Evolutionary conservation across 2,329 filamentous ascomycete species (phyloP).

Genomic region (Atkinsonella texensis): DNA sequence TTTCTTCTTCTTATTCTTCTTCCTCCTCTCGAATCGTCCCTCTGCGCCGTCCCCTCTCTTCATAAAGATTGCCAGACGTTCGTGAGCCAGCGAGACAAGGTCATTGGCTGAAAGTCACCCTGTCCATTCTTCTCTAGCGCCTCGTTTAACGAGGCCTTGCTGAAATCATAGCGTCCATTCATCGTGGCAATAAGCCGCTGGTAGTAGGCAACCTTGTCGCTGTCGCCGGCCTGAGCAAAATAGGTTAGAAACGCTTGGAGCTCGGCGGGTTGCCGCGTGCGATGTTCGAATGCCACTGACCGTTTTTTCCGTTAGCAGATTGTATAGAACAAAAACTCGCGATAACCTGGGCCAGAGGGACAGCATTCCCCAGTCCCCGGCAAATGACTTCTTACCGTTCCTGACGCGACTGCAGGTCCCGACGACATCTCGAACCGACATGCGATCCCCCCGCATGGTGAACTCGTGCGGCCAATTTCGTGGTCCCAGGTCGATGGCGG

Average conservation of each 20-base stretch:
- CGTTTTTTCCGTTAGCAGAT: constrained; percentile 10
- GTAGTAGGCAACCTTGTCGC: constrained; percentile 38
- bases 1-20: no score
- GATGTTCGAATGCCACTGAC: constrained; percentile 28
- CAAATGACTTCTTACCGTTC: constrained; percentile 24
- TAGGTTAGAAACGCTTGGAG: constrained; percentile 28
- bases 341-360: neutral
- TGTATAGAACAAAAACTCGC: neutral
- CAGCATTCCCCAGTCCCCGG: neutral
- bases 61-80: constrained; percentile 11
- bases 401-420: constrained; percentile 34
- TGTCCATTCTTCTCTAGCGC: constrained; percentile 23
- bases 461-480: constrained; percentile 56
- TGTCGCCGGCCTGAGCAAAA: constrained; percentile 34
- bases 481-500: constrained; percentile 51
- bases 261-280: constrained; percentile 26
- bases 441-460: constrained; percentile 54
- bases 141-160: constrained; percentile 46
- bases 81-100: constrained; percentile 42
- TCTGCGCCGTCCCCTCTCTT: neutral
- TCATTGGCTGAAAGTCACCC: constrained; percentile 33
- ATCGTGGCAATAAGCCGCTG: constrained; percentile 55
- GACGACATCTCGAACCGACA: constrained; percentile 49
- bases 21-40: neutral
- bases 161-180: constrained; percentile 55